These are phyloP conservation scores for Senecio squalidus DNA, from an alignment of 140 eudicot species.

Conservation along the genomic window DNA sequence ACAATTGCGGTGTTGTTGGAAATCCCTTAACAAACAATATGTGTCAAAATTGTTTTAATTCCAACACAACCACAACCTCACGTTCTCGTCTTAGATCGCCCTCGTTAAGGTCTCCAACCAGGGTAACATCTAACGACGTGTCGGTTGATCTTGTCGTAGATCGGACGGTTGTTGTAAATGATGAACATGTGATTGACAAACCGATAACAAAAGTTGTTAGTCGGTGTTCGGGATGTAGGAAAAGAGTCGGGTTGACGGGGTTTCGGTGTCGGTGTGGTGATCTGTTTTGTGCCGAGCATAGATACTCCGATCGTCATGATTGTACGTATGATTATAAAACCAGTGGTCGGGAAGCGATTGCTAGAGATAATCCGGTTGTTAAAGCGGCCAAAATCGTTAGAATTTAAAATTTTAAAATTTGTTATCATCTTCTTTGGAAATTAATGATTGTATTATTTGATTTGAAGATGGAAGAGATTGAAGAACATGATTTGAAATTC, in stretches of 20 bases:
- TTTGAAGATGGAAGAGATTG: no score
- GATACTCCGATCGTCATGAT: conserved; percentile 91
- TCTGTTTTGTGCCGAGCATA: conserved; percentile 63
- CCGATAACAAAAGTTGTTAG: conserved; percentile 42
- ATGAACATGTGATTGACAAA: conserved; percentile 3
- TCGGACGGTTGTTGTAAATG: conserved; percentile 19
- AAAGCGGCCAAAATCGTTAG: conserved; percentile 77
- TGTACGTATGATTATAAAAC: conserved; percentile 72
- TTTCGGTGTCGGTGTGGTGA: conserved; percentile 87
- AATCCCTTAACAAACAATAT: conserved; percentile 45
- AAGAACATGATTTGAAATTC: no score
- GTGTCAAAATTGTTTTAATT: conserved; percentile 59
- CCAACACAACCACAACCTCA: conserved; percentile 33
- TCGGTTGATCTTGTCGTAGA: conserved; percentile 31
- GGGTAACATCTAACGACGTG: conserved; percentile 29
- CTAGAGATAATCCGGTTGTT: conserved; percentile 89
- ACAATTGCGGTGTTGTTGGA: conserved; percentile 65
- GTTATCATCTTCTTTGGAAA: neutral
- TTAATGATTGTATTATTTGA: no score
- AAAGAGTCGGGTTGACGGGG: conserved; percentile 73
- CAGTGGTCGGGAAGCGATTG: conserved; percentile 72
- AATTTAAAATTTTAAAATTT: conserved; percentile 32
- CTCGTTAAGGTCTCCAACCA: conserved; percentile 35
- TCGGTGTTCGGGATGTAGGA: conserved; percentile 71
- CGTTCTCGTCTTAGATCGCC: conserved; percentile 39